Percentiles rank a stretch among this genome's conserved stretches.
phyloP scores from a whole-genome alignment of 2,329 filamentous ascomycete genomes.

The Xylaria sp. region DNA sequence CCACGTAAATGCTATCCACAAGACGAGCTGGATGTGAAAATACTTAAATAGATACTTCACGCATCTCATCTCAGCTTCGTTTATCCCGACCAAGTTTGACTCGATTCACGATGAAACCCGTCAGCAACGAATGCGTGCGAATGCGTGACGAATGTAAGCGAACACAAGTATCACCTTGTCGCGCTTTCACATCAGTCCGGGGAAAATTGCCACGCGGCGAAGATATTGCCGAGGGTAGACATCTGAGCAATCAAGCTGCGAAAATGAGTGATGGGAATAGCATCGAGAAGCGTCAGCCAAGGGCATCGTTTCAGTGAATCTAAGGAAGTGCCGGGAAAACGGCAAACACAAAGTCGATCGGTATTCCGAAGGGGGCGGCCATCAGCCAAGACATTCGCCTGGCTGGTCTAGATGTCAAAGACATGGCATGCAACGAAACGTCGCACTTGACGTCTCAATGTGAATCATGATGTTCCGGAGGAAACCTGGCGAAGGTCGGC shows the following conservation, averaged over 20 bases:
- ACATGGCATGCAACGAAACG: too few species aligned
- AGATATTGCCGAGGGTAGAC: not conserved
- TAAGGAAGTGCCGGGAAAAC: too few species aligned
- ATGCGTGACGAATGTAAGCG: conserved; percentile 5
- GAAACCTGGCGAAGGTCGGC: too few species aligned
- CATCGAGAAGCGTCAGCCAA: not conserved
- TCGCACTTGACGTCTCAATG: too few species aligned
- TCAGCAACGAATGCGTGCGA: not conserved
- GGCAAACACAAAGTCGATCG: too few species aligned
- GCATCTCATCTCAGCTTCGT: conserved; percentile 6
- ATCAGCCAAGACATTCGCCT: too few species aligned
- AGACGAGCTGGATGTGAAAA: not conserved
- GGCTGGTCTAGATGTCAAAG: too few species aligned
- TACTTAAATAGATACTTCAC: conserved; percentile 8
- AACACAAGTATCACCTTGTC: conserved; percentile 18
- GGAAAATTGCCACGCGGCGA: not conserved
- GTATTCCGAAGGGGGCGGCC: too few species aligned
- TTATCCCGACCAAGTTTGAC: conserved; percentile 2
- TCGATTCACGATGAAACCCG: not conserved
- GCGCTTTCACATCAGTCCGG: conserved; percentile 7
- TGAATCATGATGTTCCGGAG: too few species aligned
- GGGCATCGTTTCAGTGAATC: too few species aligned
- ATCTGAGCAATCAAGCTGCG: not conserved
- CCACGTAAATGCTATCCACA: not conserved
- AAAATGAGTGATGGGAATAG: not conserved